phyloP scores from a whole-genome alignment of 305 asterid genomes.

The Fraxinus dipetala region DNA sequence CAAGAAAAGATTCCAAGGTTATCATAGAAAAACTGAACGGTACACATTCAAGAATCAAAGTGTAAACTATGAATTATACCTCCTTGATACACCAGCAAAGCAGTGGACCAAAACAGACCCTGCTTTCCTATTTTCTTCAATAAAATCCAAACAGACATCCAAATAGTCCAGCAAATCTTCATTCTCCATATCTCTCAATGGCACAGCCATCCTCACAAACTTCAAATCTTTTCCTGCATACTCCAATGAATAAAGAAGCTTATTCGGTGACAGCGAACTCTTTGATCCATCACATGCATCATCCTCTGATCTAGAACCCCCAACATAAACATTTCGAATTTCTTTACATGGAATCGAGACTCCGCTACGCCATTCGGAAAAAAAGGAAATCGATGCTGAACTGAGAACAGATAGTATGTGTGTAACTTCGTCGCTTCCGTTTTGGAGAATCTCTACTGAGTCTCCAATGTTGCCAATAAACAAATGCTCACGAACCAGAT shows the following conservation, averaged over 20 bases:
- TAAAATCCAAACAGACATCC: constrained; percentile 86
- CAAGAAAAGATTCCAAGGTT: neutral
- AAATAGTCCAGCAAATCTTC: constrained; percentile 82
- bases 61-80: constrained; percentile 39
- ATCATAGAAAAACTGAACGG: neutral
- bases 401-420: constrained; percentile 79
- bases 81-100: constrained; percentile 98
- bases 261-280: constrained; percentile 62
- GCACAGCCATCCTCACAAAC: constrained; percentile 84
- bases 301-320: constrained; percentile 47
- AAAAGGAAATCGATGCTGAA: constrained; percentile 80
- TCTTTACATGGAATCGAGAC: constrained; percentile 66
- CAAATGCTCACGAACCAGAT: constrained; percentile 77
- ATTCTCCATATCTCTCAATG: constrained; percentile 87
- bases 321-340: constrained; percentile 71
- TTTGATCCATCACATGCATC: constrained; percentile 42
- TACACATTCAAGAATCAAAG: neutral
- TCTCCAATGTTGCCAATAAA: constrained; percentile 80
- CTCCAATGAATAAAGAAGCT: constrained; percentile 72
- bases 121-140: constrained; percentile 71
- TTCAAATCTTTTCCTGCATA: constrained; percentile 89
- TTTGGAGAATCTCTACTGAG: constrained; percentile 87
- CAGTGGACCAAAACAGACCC: constrained; percentile 92
- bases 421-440: constrained; percentile 70
- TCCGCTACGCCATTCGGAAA: constrained; percentile 84